A percentile compares a stretch with the other conserved stretches of the same genome.
These are phyloP conservation scores for Diphasiastrum complanatum DNA, from an alignment of 83 land plant species.

Conservation along the genomic window DNA sequence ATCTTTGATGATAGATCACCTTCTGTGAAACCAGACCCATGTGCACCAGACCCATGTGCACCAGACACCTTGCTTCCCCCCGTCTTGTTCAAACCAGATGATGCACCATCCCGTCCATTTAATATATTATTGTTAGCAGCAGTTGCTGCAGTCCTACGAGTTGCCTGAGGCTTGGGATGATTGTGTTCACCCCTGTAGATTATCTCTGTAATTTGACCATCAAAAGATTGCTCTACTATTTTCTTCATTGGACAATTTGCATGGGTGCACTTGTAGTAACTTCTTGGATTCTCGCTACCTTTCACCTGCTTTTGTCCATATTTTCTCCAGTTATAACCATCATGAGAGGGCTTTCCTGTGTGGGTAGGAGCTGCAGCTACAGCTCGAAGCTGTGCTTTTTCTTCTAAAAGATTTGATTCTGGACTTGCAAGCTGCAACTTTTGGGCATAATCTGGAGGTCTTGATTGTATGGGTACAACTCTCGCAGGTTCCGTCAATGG, in stretches of 20 bases:
- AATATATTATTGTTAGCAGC: conserved; percentile 12
- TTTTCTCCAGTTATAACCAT: conserved; percentile 75
- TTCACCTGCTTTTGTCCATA: conserved; percentile 77
- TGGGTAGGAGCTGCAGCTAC: background rate
- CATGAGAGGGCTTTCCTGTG: conserved; percentile 39
- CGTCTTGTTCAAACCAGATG: conserved; percentile 16
- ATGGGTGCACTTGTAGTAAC: conserved; percentile 64
- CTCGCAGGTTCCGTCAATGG: background rate
- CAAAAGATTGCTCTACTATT: conserved; percentile 58
- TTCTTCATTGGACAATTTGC: conserved; percentile 60
- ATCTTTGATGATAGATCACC: conserved; percentile 26
- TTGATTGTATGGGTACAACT: conserved; percentile 3
- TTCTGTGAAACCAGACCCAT: conserved; percentile 27
- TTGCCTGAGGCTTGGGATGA: conserved; percentile 50
- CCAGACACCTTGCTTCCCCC: conserved; percentile 13
- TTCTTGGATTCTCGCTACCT: conserved; percentile 68
- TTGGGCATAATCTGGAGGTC: no score
- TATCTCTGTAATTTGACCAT: conserved; percentile 59
- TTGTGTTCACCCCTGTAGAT: conserved; percentile 58
- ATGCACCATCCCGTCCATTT: conserved; percentile 25
- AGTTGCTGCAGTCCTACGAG: conserved; percentile 39
- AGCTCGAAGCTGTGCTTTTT: conserved; percentile 3
- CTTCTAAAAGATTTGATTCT: background rate
- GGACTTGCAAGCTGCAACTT: conserved; percentile 4
- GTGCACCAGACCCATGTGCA: no score